Evolutionary conservation across 2,329 filamentous ascomycete genomes (phyloP), one percentile per base, ranked within the genome.

Genomic region (Diplocarpon rosae): DNA sequence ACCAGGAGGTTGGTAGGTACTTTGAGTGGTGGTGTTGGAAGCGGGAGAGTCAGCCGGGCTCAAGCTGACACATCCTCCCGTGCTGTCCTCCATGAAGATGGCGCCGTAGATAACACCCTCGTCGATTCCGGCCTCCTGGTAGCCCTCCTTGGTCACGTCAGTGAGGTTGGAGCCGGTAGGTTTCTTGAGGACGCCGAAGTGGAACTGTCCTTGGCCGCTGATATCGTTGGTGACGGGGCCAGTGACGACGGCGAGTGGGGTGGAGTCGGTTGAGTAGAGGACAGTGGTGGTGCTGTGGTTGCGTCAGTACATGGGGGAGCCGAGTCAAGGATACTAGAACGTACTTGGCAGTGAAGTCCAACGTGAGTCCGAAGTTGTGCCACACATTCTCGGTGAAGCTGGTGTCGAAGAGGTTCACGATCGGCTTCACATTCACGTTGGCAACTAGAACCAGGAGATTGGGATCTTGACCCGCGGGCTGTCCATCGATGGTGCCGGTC

Each of bases 101-200:
- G 71, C 71, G 1, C 66, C 69, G 51, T 66, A 76, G 29, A 74
- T 64, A 32, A 76, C 54, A 1, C 72, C 72, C 58, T 76, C 73
- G 52, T 74, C 57, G 45, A 76, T 69, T 17, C 62, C 66, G 9
- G 62, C 51, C 48, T 65, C 63, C 57, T 76, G 73, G 52, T 64
- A 66, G 5, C 70, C 73, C 32, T 65, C 56, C 56, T 68, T 68
- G 36, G 65, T 66, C 32, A 74, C 65, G 52, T 75, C 68, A 51
- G 43, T 71, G 65, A 38, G 71, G 66, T 44, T 44, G 11, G 49
- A 48, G n/a, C 56, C 51, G 6, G 52, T 54, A 5, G 72, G 69
- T 66, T 79, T 80, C 69, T 80, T 80, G 47, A 81, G 63, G 1
- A 79, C 57, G 30, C 77, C 77, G 41, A 80, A 70, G 57, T 81